phyloP scores from a whole-genome alignment of 1,284 basidiomycete genomes.

The Ganoderma sinense region DNA sequence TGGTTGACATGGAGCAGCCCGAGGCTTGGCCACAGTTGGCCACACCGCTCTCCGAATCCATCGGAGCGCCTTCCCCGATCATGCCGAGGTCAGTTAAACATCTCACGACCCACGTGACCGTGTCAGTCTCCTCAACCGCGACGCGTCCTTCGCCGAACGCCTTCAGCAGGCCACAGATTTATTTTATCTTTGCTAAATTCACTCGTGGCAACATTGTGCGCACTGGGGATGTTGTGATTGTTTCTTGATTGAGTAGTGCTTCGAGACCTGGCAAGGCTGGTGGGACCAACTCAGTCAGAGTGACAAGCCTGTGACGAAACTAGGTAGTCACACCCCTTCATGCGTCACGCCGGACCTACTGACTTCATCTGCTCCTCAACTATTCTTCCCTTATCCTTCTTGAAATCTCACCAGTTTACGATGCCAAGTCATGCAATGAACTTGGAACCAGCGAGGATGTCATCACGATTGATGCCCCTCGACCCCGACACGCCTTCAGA shows the following conservation, averaged over 20 bases:
- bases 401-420: not conserved
- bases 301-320: not conserved
- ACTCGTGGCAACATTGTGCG: too few species aligned
- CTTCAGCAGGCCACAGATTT: too few species aligned
- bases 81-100: slow-evolving; percentile 15
- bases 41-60: slow-evolving; percentile 2
- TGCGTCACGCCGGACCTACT: not conserved
- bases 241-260: too few species aligned
- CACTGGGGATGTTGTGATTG: too few species aligned
- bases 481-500: not conserved
- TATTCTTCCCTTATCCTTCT: not conserved
- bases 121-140: not conserved
- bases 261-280: too few species aligned
- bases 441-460: not conserved
- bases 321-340: not conserved
- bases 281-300: too few species aligned
- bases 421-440: not conserved
- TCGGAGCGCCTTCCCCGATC: slow-evolving; percentile 16
- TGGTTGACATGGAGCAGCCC: not conserved
- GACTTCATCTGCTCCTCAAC: not conserved
- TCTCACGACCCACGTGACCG: slow-evolving; percentile 29
- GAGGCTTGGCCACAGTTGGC: not conserved
- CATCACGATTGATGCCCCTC: not conserved
- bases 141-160: not conserved
- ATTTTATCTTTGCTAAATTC: too few species aligned